Percentiles rank a stretch among this genome's conserved stretches.
Conservation (phyloP, 768 basidiomycete species). For the Lactarius evosmus region DNA sequence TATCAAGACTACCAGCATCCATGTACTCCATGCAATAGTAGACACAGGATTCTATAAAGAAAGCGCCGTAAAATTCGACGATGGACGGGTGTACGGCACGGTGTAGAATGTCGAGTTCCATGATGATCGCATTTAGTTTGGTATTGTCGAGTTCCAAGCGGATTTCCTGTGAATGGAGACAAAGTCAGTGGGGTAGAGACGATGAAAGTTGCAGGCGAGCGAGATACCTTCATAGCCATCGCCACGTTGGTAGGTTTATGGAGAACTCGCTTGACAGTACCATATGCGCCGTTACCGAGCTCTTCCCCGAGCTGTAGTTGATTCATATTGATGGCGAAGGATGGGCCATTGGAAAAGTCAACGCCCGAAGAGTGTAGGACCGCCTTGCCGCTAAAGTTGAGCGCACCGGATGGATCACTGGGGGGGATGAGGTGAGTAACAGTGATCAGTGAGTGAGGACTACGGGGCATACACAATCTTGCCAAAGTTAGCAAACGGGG, state of each 20-base stretch:
- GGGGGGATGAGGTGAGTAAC: slow-evolving; percentile 4
- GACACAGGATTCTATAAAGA: slow-evolving; percentile 99
- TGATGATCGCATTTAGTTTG: slow-evolving; percentile 93
- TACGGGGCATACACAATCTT: slow-evolving; percentile 78
- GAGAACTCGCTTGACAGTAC: slow-evolving; percentile 93
- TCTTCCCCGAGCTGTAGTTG: slow-evolving; percentile 90
- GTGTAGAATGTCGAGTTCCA: slow-evolving; percentile 98
- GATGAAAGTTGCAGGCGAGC: not conserved
- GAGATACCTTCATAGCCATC: slow-evolving; percentile 95
- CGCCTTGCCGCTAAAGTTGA: slow-evolving; percentile 92
- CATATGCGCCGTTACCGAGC: slow-evolving; percentile 94
- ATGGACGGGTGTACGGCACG: slow-evolving; percentile 88
- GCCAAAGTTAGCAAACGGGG: slow-evolving; percentile 89
- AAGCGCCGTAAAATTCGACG: slow-evolving; percentile 98
- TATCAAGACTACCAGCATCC: slow-evolving; percentile 97
- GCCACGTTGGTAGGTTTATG: slow-evolving; percentile 92
- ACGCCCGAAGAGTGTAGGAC: slow-evolving; percentile 87
- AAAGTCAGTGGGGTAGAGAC: not conserved
- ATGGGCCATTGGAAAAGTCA: slow-evolving; percentile 85
- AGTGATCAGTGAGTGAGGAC: not conserved
- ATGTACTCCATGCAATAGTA: slow-evolving; percentile 99
- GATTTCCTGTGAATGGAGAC: slow-evolving; percentile 69
- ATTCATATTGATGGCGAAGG: slow-evolving; percentile 92
- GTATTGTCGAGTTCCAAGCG: slow-evolving; percentile 91
- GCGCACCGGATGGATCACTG: slow-evolving; percentile 93